These are phyloP conservation scores for Fusarium nematophilum DNA, from an alignment of 2,329 filamentous ascomycete genomes.

Conservation along the genomic window DNA sequence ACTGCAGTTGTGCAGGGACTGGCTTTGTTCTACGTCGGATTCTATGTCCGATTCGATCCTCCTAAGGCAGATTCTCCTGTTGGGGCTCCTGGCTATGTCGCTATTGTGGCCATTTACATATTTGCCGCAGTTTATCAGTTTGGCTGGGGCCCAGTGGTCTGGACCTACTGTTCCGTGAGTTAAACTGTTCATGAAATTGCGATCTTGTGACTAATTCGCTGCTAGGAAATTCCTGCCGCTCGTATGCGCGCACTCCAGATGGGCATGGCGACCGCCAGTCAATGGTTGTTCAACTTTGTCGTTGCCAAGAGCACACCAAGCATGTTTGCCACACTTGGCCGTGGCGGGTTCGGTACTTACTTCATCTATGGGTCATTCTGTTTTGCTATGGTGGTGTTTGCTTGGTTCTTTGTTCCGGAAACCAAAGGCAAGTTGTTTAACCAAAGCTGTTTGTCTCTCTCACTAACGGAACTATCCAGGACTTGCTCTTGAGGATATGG, in stretches of 20 bases:
- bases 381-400: constrained; percentile 20
- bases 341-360: constrained; percentile 19
- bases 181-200: not conserved
- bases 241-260: constrained; percentile 26
- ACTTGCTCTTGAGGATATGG: too few relatives aligned
- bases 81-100: constrained; percentile 14
- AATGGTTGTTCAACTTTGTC: constrained; percentile 30
- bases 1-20: constrained; percentile 21
- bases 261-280: constrained; percentile 22
- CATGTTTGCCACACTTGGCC: constrained; percentile 22
- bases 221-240: constrained; percentile 15
- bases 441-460: too few relatives aligned
- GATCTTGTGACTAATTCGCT: not conserved
- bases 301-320: constrained; percentile 16
- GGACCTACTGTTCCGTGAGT: constrained; percentile 15
- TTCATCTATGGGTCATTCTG: constrained; percentile 25
- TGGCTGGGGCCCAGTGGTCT: constrained; percentile 18
- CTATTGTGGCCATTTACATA: too few relatives aligned
- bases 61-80: not conserved
- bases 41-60: constrained; percentile 19
- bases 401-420: too few relatives aligned
- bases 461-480: too few relatives aligned
- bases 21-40: constrained; percentile 21
- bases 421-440: too few relatives aligned
- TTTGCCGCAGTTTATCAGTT: too few relatives aligned